phyloP scores from a whole-genome alignment of 345 rosid species.

The Laguncularia racemosa region DNA sequence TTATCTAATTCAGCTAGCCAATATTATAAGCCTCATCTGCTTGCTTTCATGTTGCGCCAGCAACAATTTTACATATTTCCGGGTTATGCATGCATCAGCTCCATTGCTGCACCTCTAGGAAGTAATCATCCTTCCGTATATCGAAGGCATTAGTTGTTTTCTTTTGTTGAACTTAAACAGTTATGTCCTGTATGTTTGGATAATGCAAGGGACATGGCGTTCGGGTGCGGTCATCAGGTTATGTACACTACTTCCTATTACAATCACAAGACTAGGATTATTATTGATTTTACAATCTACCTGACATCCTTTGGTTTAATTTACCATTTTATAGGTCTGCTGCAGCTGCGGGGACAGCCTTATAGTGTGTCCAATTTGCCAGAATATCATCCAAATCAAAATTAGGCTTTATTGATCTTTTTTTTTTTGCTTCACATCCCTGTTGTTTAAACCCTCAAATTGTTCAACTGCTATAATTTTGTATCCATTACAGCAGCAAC shows the following conservation, averaged over 20 bases:
- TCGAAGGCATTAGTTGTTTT: background rate
- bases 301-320: constrained; percentile 2
- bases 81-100: no score
- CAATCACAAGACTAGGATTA: background rate
- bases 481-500: background rate
- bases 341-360: constrained; percentile 66
- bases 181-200: constrained; percentile 64
- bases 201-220: constrained; percentile 64
- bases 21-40: background rate
- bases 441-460: no score
- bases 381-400: constrained; percentile 41
- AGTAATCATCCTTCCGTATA: background rate
- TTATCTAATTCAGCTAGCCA: background rate
- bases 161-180: constrained; percentile 24
- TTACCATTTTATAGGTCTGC: constrained; percentile 43
- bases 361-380: constrained; percentile 67
- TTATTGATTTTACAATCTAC: background rate
- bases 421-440: background rate
- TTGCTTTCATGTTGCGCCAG: background rate
- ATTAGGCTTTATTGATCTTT: constrained; percentile 48
- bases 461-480: background rate
- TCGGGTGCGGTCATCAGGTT: constrained; percentile 88
- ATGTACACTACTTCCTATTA: background rate
- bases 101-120: no score
- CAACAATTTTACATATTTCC: background rate